Conservation (phyloP, 441 rosid genomes). For the Adansonia rubrostipa region DNA sequence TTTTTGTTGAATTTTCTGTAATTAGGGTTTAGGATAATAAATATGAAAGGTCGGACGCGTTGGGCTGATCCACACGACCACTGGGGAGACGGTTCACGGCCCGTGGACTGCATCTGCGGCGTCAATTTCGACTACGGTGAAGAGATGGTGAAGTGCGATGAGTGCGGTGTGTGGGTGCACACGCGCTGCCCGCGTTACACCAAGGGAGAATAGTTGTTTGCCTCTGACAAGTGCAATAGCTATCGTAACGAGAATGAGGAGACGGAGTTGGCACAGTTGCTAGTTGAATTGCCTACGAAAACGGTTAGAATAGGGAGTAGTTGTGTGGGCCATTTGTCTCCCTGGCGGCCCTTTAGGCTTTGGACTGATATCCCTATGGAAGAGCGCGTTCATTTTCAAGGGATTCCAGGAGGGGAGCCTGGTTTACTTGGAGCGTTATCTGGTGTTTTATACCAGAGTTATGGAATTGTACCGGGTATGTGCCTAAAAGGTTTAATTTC, state of each 20-base stretch:
- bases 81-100: constrained; percentile 97
- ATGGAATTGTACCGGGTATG: constrained; percentile 95
- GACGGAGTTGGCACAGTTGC: constrained; percentile 91
- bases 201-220: constrained; percentile 78
- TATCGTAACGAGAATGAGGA: constrained; percentile 67
- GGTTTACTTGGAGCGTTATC: constrained; percentile 71
- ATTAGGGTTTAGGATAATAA: constrained; percentile 21
- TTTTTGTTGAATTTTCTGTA: not conserved
- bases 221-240: constrained; percentile 83
- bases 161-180: constrained; percentile 98
- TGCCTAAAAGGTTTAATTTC: constrained; percentile 89
- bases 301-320: constrained; percentile 69
- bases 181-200: constrained; percentile 92
- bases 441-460: constrained; percentile 65
- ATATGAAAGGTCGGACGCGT: constrained; percentile 69
- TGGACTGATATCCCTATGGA: constrained; percentile 84
- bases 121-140: constrained; percentile 94
- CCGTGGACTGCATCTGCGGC: constrained; percentile 96
- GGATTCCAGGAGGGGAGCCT: constrained; percentile 92
- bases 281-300: constrained; percentile 90
- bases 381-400: constrained; percentile 94
- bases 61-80: constrained; percentile 78
- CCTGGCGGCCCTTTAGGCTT: constrained; percentile 59
- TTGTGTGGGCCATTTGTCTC: constrained; percentile 11
- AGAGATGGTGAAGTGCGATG: constrained; percentile 99